These are phyloP conservation scores for Mortierella sp. DNA, from an alignment of 371 early-diverging fungal species.

Conservation along the genomic window DNA sequence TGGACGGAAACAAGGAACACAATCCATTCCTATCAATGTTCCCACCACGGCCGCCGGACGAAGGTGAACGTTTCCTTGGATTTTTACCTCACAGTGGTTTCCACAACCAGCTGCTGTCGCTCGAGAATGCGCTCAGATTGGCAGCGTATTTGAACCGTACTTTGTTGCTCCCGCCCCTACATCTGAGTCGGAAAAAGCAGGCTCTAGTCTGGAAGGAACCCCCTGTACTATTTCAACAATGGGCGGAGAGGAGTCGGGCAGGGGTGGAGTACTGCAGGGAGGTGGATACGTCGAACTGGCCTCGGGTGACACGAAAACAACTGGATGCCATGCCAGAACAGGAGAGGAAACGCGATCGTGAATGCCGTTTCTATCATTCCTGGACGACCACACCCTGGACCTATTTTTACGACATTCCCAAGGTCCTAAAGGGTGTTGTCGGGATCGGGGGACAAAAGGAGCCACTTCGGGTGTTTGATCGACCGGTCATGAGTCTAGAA, in stretches of 20 bases:
- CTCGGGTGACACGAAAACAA: conserved; percentile 13
- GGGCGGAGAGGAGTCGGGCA: conserved; percentile 27
- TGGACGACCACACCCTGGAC: conserved; percentile 72
- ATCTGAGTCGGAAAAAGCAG: conserved; percentile 34
- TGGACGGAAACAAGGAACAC: conserved; percentile 26
- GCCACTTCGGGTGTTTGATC: conserved; percentile 43
- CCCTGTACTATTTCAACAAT: conserved; percentile 16
- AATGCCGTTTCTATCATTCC: conserved; percentile 43
- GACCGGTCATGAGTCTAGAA: conserved; percentile 35
- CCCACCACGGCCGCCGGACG: conserved; percentile 27
- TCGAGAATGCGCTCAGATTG: conserved; percentile 66
- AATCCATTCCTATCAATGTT: conserved; percentile 41
- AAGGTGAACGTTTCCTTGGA: conserved; percentile 58
- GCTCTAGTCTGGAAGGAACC: conserved; percentile 34
- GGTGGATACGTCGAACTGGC: conserved; percentile 16
- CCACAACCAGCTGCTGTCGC: conserved; percentile 68
- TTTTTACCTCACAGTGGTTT: conserved; percentile 72
- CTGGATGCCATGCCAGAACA: conserved; percentile 18
- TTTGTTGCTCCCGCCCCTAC: conserved; percentile 63
- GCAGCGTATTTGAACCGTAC: conserved; percentile 65
- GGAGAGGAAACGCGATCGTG: conserved; percentile 8
- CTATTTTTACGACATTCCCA: conserved; percentile 64
- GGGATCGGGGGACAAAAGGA: conserved; percentile 24
- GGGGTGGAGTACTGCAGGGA: conserved; percentile 38
- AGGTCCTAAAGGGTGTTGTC: conserved; percentile 16